Percentiles rank a stretch among this genome's conserved stretches.
Evolutionary conservation across 345 rosid species (phyloP).

Genomic region (Eucalyptus pauciflora): DNA sequence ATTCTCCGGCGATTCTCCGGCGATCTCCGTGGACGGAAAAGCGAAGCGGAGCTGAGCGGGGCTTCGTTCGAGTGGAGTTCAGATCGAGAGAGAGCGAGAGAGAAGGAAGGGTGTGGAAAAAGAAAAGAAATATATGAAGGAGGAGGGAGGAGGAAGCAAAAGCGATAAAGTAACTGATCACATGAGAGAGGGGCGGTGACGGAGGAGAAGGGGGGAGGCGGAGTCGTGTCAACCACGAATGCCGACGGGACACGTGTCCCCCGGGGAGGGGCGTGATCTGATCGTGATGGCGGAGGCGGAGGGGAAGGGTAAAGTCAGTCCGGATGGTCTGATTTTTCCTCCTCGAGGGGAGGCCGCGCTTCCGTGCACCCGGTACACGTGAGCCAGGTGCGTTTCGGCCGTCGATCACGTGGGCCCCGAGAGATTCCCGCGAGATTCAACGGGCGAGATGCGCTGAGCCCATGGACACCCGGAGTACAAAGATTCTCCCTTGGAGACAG

Average conservation of each 20-base stretch:
- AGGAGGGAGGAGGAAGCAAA: background rate
- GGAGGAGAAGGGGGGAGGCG: background rate
- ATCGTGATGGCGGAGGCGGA: background rate
- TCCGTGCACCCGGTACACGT: background rate
- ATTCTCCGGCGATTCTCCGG: background rate
- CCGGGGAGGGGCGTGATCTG: background rate
- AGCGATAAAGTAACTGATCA: conserved; percentile 17
- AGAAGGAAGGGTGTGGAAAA: background rate
- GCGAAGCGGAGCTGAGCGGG: background rate
- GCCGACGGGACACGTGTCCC: conserved; percentile 6
- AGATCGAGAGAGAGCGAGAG: background rate
- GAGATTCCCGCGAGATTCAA: background rate
- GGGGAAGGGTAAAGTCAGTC: background rate
- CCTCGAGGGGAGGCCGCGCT: background rate
- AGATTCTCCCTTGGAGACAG: background rate
- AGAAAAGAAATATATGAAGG: background rate
- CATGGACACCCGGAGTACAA: background rate
- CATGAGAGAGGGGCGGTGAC: background rate
- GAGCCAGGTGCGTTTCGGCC: background rate
- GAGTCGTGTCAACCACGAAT: conserved; percentile 1
- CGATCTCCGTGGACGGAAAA: background rate
- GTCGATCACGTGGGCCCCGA: background rate
- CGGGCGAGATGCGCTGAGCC: background rate
- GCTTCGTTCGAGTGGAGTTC: background rate
- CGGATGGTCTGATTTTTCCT: background rate